phyloP scores from a whole-genome alignment of 163 green algal genomes.

The Coccomyxa subellipsoidea region DNA sequence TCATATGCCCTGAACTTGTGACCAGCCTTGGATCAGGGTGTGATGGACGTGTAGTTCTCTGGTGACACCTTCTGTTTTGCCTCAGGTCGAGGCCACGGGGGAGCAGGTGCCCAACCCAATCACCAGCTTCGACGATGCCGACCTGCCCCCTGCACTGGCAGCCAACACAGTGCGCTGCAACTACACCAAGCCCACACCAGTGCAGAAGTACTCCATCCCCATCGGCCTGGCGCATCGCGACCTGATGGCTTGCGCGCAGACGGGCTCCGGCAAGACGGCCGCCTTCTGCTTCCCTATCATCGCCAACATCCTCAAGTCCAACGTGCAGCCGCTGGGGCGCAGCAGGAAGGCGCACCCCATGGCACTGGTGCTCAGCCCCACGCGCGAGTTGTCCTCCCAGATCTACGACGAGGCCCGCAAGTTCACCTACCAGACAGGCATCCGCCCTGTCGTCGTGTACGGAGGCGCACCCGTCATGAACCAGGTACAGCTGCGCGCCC shows the following conservation, averaged over 20 bases:
- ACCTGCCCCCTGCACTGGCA: constrained; percentile 74
- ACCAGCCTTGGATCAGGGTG: too few relatives aligned
- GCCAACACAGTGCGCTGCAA: constrained; percentile 94
- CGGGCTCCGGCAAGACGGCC: constrained; percentile 79
- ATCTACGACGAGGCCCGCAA: constrained; percentile 92
- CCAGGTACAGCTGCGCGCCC: constrained; percentile 5
- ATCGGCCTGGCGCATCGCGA: constrained; percentile 90
- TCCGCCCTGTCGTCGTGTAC: constrained; percentile 92
- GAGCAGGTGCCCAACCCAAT: constrained; percentile 79
- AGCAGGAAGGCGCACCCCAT: constrained; percentile 67
- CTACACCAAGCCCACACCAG: constrained; percentile 95
- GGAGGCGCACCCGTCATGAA: constrained; percentile 68
- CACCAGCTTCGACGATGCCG: constrained; percentile 81
- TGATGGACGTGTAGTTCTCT: too few relatives aligned
- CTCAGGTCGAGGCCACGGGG: constrained; percentile 62
- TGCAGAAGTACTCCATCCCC: constrained; percentile 92
- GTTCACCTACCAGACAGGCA: constrained; percentile 91
- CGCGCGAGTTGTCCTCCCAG: constrained; percentile 91
- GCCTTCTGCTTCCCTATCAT: constrained; percentile 99
- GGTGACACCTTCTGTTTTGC: neutral
- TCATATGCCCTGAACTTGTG: too few relatives aligned
- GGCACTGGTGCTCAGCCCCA: constrained; percentile 94
- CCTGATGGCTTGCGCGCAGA: constrained; percentile 95
- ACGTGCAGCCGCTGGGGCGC: constrained; percentile 10
- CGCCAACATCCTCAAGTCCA: constrained; percentile 63